Percentiles rank a stretch among this genome's conserved stretches.
phyloP scores from a whole-genome alignment of 2,329 filamentous ascomycete species.

The Peltaster fructicola region DNA sequence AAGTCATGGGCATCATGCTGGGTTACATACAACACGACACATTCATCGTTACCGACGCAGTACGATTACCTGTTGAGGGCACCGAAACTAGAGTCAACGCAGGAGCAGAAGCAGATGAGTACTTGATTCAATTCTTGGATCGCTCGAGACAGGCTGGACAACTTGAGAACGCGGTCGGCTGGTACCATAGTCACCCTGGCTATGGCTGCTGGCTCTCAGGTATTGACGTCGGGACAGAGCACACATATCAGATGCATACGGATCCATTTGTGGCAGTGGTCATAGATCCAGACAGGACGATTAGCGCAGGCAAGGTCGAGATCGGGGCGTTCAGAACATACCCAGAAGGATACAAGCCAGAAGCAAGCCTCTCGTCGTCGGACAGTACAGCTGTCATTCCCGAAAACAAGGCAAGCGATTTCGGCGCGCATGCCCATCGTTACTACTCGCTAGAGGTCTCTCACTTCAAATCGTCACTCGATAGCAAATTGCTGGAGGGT shows the following conservation, averaged over 20 bases:
- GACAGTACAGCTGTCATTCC: constrained; percentile 65
- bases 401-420: constrained; percentile 85
- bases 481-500: constrained; percentile 67
- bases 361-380: constrained; percentile 20
- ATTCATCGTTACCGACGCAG: constrained; percentile 85
- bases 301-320: constrained; percentile 86
- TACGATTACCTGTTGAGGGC: constrained; percentile 84
- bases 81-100: constrained; percentile 98
- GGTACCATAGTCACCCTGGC: constrained; percentile 95
- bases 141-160: constrained; percentile 58
- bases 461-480: constrained; percentile 86
- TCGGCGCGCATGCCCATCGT: constrained; percentile 74
- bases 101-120: constrained; percentile 89
- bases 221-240: constrained; percentile 83
- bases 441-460: constrained; percentile 88
- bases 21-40: constrained; percentile 75
- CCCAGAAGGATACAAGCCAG: constrained; percentile 51
- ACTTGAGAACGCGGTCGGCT: constrained; percentile 84
- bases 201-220: constrained; percentile 97
- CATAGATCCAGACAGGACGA: constrained; percentile 88
- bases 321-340: constrained; percentile 94
- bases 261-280: constrained; percentile 94
- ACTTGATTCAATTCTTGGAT: constrained; percentile 74
- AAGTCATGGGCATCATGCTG: constrained; percentile 97
- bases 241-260: constrained; percentile 64